These are phyloP conservation scores for Inosperma sp. DNA, from an alignment of 768 basidiomycete species.

Conservation along the genomic window DNA sequence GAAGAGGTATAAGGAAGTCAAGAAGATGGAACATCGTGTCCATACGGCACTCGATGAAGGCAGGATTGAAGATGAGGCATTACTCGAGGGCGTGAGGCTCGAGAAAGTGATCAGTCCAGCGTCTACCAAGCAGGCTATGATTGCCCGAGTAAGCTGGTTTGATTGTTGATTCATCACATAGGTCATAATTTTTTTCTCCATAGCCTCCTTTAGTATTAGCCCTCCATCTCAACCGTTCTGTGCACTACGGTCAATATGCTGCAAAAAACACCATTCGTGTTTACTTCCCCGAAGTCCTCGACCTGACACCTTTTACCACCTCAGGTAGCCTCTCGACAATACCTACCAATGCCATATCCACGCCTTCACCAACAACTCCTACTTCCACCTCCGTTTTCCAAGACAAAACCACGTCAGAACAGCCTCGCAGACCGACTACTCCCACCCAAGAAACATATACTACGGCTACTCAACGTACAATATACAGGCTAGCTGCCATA, in stretches of 20 bases:
- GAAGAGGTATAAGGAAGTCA: slow-evolving; percentile 67
- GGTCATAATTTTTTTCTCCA: not conserved
- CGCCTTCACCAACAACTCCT: slow-evolving; percentile 48
- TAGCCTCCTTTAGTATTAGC: slow-evolving; percentile 84
- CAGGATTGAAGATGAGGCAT: slow-evolving; percentile 69
- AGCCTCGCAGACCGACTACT: slow-evolving; percentile 43
- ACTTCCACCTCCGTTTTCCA: slow-evolving; percentile 22
- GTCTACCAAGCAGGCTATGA: slow-evolving; percentile 89
- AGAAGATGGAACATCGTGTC: slow-evolving; percentile 58
- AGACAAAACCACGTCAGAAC: slow-evolving; percentile 17
- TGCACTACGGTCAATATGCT: slow-evolving; percentile 70
- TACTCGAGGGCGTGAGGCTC: slow-evolving; percentile 67
- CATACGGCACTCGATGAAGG: slow-evolving; percentile 63
- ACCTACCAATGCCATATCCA: slow-evolving; percentile 68
- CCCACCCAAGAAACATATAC: slow-evolving; percentile 53
- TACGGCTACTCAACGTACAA: slow-evolving; percentile 43
- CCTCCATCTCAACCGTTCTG: slow-evolving; percentile 88
- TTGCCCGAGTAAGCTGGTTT: slow-evolving; percentile 62
- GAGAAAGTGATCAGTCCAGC: slow-evolving; percentile 71
- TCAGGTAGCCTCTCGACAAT: slow-evolving; percentile 69
- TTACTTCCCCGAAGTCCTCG: slow-evolving; percentile 80
- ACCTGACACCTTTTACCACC: slow-evolving; percentile 85
- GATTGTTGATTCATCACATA: not conserved
- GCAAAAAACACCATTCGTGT: slow-evolving; percentile 83
- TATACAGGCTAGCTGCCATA: slow-evolving; percentile 81